Evolutionary conservation across 2,329 filamentous ascomycete genomes (phyloP), one percentile per base, ranked within the genome.

Genomic region (Fusarium setosum): DNA sequence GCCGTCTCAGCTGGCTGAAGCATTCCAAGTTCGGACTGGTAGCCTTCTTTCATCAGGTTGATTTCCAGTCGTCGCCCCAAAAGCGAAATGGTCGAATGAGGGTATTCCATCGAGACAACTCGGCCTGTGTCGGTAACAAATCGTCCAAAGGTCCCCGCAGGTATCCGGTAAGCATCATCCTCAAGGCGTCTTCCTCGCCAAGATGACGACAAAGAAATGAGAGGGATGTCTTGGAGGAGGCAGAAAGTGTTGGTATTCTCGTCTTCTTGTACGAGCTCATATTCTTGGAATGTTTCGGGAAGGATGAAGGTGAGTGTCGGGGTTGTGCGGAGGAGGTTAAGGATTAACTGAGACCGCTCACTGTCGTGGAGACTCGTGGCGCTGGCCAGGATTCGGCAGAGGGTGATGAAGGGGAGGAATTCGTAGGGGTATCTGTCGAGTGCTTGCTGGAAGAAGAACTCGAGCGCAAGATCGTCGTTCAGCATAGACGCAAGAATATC

Each of bases 381-480:
- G 38, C 76, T 80, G 32, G 73, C 86, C 15, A 97, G 79, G 35
- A 86, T 87, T 55, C 88, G 89, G 73, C 89, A 91, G 35, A 96
- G 80, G 52, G 86, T 88, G 61, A 96, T 79, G 70, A 97, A 93
- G 1, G 94, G 93, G 4, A 89, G 78, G 44, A 92, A 90, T 77
- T 97, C 95, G 76, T 92, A 95, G 0, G 95, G 95, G 73, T 94
- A 97, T 55, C 95, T 89, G 61, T 87, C 86, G 40, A 90, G 85
- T 7, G 94, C 89, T 73, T 92, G 86, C 48, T 86, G 82, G 29
- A 97, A 87, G 63, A 85, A 88, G 49, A 80, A 81, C 20, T 82
- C 82, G 72, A 91, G 82, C 17, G 93, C 73, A 38, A 73, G 68
- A 10, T 79, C 74, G 47, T 80, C 77, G 9, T 77, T 73, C 8